phyloP scores from a whole-genome alignment of 1,284 basidiomycete species.

The Cystobasidiaceae sp. region DNA sequence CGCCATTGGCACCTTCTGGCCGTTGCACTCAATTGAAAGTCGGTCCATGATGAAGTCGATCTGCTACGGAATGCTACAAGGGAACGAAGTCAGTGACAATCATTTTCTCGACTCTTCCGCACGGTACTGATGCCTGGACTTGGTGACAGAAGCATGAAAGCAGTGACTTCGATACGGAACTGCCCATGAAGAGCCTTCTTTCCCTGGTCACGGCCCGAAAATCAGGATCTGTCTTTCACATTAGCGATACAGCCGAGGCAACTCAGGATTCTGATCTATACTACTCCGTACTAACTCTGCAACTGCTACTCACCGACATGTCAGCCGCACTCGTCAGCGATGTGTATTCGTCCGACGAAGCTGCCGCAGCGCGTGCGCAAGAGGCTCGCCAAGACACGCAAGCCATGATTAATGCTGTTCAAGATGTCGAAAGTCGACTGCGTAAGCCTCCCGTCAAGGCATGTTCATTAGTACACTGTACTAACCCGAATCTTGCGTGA shows the following conservation, averaged over 20 bases:
- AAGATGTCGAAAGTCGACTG: constrained; percentile 14
- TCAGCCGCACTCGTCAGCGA: constrained; percentile 1
- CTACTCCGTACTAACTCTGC: constrained; percentile 12
- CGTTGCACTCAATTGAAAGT: not conserved
- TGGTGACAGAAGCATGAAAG: too few relatives aligned
- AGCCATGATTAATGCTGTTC: not conserved
- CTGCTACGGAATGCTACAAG: not conserved
- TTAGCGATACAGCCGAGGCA: too few relatives aligned
- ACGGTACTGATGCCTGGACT: too few relatives aligned
- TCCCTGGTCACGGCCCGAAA: too few relatives aligned
- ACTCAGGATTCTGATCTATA: not conserved
- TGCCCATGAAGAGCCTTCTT: too few relatives aligned
- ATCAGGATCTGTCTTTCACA: too few relatives aligned
- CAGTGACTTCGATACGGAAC: too few relatives aligned
- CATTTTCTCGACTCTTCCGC: too few relatives aligned
- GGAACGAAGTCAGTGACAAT: not conserved
- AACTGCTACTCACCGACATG: constrained; percentile 10
- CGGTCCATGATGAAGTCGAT: not conserved
- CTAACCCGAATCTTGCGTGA: not conserved
- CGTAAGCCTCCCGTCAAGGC: constrained; percentile 1
- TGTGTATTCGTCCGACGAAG: not conserved
- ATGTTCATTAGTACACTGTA: not conserved
- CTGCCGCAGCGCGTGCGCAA: not conserved
- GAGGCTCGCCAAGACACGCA: not conserved
- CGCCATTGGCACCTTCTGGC: not conserved